Evolutionary conservation across 2,329 filamentous ascomycete genomes (phyloP).

Genomic region (Pseudonectria foliicola): DNA sequence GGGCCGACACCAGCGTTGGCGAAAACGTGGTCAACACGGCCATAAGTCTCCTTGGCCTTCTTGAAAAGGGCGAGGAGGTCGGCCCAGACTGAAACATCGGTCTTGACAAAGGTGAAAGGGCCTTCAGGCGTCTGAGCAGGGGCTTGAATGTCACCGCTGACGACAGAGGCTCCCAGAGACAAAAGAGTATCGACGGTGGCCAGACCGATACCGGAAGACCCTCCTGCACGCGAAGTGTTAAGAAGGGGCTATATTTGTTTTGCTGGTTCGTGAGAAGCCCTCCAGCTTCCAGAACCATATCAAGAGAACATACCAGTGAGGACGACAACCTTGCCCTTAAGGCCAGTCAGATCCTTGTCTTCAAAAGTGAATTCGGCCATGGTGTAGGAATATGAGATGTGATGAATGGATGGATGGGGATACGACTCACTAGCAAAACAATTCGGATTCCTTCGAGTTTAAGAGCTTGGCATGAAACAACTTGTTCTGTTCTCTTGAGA

Average conservation of each 20-base stretch:
- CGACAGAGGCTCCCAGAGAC: conserved; percentile 45
- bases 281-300: no score
- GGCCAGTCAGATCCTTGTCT: conserved; percentile 33
- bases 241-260: no score
- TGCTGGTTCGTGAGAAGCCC: no score
- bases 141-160: conserved; percentile 46
- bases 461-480: no score
- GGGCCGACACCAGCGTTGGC: conserved; percentile 53
- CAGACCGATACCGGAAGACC: conserved; percentile 54
- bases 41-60: conserved; percentile 49
- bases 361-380: conserved; percentile 41
- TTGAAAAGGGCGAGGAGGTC: conserved; percentile 46
- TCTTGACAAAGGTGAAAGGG: conserved; percentile 34
- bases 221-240: conserved; percentile 28
- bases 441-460: no score
- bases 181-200: conserved; percentile 47
- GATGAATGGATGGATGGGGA: background rate
- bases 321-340: conserved; percentile 45
- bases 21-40: conserved; percentile 72
- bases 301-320: conserved; percentile 35
- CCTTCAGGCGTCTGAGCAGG: conserved; percentile 20
- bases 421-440: no score
- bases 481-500: no score
- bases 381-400: conserved; percentile 3
- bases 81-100: conserved; percentile 43